These are phyloP conservation scores for Endotrypanum monterogeii DNA, from an alignment of 208 protist genomes.

Conservation along the genomic window DNA sequence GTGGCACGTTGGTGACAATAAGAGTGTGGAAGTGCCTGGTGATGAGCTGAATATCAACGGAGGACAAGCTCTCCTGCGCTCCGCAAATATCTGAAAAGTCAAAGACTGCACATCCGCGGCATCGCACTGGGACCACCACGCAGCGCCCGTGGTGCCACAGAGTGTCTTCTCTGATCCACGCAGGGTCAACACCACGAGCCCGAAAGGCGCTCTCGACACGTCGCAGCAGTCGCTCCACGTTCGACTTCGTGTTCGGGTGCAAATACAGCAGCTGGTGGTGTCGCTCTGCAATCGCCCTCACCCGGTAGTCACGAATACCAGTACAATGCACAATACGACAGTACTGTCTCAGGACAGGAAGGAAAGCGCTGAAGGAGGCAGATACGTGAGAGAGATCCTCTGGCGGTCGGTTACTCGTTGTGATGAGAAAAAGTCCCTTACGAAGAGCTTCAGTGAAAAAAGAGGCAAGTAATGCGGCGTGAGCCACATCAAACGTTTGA, in stretches of 20 bases:
- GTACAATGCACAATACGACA: conserved; percentile 72
- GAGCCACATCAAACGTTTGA: conserved; percentile 90
- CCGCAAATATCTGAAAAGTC: conserved; percentile 84
- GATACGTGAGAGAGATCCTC: conserved; percentile 74
- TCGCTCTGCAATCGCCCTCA: conserved; percentile 31
- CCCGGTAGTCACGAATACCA: conserved; percentile 61
- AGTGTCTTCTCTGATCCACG: conserved; percentile 50
- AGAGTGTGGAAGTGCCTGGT: conserved; percentile 78
- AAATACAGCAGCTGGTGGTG: conserved; percentile 61
- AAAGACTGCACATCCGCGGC: conserved; percentile 74
- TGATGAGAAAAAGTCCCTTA: conserved; percentile 75
- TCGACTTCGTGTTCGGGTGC: conserved; percentile 60
- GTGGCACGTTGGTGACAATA: conserved; percentile 79
- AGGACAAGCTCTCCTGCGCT: conserved; percentile 40
- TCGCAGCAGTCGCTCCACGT: conserved; percentile 44
- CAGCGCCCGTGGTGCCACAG: conserved; percentile 73
- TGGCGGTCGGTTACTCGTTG: conserved; percentile 87
- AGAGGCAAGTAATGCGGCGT: conserved; percentile 74
- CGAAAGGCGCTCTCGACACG: conserved; percentile 58
- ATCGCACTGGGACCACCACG: conserved; percentile 67
- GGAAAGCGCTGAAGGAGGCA: conserved; percentile 62
- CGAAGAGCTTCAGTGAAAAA: conserved; percentile 84
- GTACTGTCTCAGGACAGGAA: conserved; percentile 59
- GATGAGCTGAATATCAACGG: conserved; percentile 77
- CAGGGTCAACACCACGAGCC: neutral